Base-by-base conservation (phyloP, 768 basidiomycete genomes). In the Epithele typhae region DNA sequence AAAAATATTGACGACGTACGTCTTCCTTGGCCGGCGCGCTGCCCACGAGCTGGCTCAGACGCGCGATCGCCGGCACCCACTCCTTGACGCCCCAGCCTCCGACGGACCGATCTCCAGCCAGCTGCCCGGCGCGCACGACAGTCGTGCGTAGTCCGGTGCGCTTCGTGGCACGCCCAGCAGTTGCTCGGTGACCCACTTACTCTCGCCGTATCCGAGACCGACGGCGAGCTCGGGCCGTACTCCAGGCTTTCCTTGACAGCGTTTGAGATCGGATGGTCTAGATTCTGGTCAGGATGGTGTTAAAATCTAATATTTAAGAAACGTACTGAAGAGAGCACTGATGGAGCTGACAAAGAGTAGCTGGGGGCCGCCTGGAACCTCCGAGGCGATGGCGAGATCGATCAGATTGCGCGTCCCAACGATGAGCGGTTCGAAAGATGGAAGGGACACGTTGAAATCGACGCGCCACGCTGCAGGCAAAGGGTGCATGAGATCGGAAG, bases 41-140 rank as follows among this genome's bases (percentile, higher is more conserved):
- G 40, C 40, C 49, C 5, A 49, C 37, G 5, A 42, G 45, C 68
- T 62, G 18, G 74, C 47, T 54, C 11, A 33, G 42, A 23, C 48
- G 53, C 25, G 56, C 63, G 6, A 77, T 57, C 30, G 68, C 63
- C n/a, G 76, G 75, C 19, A 76, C 53, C 77, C 76, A 78, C 40
- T 77, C 73, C 0, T 59, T 68, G 3, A 64, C 62, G 4, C 65
- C 64, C 75, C 76, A 77, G 0, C 67, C 66, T 19, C 75, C 75
- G 9, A 62, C 63, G 1, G 56, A 56, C 0, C 43, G 47, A 18
- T 70, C 70, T 12, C 75, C 75, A 21, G 59, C 61, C 7, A 77
- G 58, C 44, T 79, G 77, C 0, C 75, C 77, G 10, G 75, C 67
- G 2, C 78, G 62, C 22, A 77, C 57, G 2, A 68, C 67, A 0